These are phyloP conservation scores for Fusarium subglutinans DNA, from an alignment of 2,329 filamentous ascomycete species.

Conservation along the genomic window DNA sequence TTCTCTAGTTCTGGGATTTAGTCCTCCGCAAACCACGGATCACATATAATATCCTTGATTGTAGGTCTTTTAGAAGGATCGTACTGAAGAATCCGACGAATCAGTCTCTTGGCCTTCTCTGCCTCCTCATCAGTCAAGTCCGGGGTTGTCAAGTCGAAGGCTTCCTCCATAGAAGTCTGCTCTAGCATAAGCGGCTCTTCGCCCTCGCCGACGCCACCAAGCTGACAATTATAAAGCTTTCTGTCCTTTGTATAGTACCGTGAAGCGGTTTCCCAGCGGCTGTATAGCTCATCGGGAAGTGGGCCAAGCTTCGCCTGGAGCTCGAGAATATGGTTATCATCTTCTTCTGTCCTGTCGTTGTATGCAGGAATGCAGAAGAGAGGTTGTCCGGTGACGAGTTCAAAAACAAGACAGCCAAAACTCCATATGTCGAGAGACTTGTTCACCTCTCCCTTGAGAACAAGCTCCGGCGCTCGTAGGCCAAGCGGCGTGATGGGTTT, in stretches of 20 bases:
- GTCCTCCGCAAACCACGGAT: not conserved
- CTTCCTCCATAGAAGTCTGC: not conserved
- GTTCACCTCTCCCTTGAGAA: not conserved
- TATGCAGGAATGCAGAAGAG: not conserved
- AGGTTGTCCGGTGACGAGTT: slow-evolving; percentile 4
- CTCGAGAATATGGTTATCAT: not conserved
- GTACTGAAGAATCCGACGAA: not conserved
- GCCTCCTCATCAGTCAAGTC: not conserved
- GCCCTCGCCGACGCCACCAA: not conserved
- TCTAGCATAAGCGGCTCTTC: not conserved
- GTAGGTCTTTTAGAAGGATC: not conserved
- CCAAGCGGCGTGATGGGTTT: not conserved
- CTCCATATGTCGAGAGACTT: slow-evolving; percentile 21
- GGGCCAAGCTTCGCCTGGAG: not conserved
- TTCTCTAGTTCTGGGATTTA: not conserved
- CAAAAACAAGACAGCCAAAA: slow-evolving; percentile 25
- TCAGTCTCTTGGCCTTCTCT: not conserved
- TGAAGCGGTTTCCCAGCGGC: not conserved
- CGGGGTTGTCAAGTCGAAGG: not conserved
- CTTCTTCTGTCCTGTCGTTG: not conserved
- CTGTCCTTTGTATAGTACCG: slow-evolving; percentile 6
- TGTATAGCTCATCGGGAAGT: not conserved
- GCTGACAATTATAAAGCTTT: slow-evolving; percentile 2
- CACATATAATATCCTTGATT: not conserved
- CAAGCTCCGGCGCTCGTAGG: slow-evolving; percentile 10